Base-by-base conservation (phyloP, 306 rosid species). In the Leucaena leucocephala region DNA sequence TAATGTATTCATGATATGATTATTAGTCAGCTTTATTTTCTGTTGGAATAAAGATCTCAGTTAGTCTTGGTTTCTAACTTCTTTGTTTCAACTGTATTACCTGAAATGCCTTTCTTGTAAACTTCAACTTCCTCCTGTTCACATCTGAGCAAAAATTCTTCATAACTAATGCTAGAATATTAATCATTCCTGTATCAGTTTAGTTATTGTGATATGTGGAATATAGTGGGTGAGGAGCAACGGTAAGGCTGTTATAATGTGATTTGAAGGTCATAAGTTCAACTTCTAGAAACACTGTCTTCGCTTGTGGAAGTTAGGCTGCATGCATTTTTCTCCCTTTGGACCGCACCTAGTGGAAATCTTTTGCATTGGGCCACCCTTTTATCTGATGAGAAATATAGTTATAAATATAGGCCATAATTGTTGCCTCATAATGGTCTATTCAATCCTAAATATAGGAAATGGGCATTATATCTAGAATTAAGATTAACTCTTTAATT, bases 31-130 rank as follows among this genome's bases (percentile, higher is more conserved):
- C 78, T 88, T 61, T 61, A 13, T 61, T 61, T 34, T 61, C 67
- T 33, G 39, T 13, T 13, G 88, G 46, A 90, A 79, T 68, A 75
- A 74, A 44, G 85, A 81, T 34, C 73, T 76, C 9, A 66, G 45
- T 72, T 7, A 59, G 9, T 8, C 58, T 64, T 66, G 64, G 61
- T 66, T 66, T 77, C 15, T 40, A 58, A 42, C 50, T 68, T 42
- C 62, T 58, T 76, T 33, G 55, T 71, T 11, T 21, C 4, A 46
- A 42, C 27, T 68, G 36, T 68, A 17, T 45, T 40, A 15, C 34
- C 44, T 69, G 40, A 62, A 67, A 35, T 35, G 70, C 57, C 49
- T 68, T 45, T 79, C 81, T 74, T 78, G 39, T 49, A 55, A 15
- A 57, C 57, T 27, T 81, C 36, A 21, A 75, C 64, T 44, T 67